Percentiles rank a stretch among this genome's conserved stretches.
phyloP scores from a whole-genome alignment of 2,329 filamentous ascomycete species.

The Nemania abortiva region DNA sequence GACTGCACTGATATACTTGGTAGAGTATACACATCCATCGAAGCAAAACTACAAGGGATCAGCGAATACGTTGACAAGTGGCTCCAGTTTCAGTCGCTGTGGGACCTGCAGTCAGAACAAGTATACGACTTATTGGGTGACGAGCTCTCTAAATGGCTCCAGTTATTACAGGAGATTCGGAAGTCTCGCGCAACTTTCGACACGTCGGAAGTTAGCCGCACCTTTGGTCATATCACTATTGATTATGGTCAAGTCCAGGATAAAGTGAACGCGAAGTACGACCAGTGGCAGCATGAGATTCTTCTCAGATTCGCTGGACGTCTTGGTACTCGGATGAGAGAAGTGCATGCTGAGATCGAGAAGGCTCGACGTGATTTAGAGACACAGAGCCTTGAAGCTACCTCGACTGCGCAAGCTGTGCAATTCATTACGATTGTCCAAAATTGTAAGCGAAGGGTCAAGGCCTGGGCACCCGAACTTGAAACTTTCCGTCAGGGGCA shows the following conservation, averaged over 20 bases:
- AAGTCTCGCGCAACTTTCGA: conserved; percentile 97
- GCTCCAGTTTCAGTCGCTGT: conserved; percentile 98
- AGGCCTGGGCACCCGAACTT: conserved; percentile 94
- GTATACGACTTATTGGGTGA: conserved; percentile 94
- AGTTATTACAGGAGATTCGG: conserved; percentile 95
- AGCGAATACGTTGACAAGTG: conserved; percentile 94
- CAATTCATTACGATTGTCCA: conserved; percentile 99
- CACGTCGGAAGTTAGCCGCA: conserved; percentile 91
- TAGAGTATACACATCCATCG: conserved; percentile 84
- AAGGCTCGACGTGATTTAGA: conserved; percentile 92
- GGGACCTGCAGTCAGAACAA: conserved; percentile 96
- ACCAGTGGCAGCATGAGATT: conserved; percentile 99
- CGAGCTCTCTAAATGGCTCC: conserved; percentile 91
- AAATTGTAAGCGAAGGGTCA: conserved; percentile 93
- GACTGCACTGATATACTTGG: conserved; percentile 84
- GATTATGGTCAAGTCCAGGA: conserved; percentile 99
- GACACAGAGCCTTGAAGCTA: conserved; percentile 89
- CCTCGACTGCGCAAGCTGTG: conserved; percentile 95
- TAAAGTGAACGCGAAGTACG: conserved; percentile 98
- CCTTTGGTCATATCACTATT: conserved; percentile 93
- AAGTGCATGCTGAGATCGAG: conserved; percentile 91
- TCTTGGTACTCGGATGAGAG: conserved; percentile 89
- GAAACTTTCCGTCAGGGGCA: conserved; percentile 96
- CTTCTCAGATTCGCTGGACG: conserved; percentile 91
- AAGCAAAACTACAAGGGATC: conserved; percentile 84